Evolutionary conservation across 176 grass and related monocot species (phyloP).

Genomic region (Avena eriantha): DNA sequence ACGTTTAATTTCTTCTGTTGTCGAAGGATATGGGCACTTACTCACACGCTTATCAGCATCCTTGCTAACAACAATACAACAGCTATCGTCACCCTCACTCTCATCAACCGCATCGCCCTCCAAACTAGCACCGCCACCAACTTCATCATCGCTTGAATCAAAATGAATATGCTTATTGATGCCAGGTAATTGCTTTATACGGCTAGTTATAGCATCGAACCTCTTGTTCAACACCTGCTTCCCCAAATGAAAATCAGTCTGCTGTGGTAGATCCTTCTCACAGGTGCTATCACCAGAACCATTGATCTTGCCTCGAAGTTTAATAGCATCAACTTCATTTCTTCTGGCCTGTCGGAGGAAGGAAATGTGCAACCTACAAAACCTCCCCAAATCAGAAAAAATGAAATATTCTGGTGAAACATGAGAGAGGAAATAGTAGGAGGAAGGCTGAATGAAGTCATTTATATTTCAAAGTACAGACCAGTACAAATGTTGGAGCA

Average conservation of each 20-base stretch:
- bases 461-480: constrained; percentile 11
- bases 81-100: constrained; percentile 41
- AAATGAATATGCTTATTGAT: constrained; percentile 81
- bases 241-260: constrained; percentile 46
- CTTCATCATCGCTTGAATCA: constrained; percentile 66
- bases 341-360: constrained; percentile 67
- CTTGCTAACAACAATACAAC: constrained; percentile 45
- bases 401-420: constrained; percentile 6
- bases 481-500: background rate
- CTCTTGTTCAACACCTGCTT: constrained; percentile 67
- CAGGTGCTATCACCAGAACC: constrained; percentile 43
- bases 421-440: background rate
- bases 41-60: constrained; percentile 55
- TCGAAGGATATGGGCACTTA: constrained; percentile 90
- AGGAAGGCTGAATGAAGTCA: background rate
- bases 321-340: constrained; percentile 50
- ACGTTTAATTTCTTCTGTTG: constrained; percentile 75
- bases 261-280: constrained; percentile 52
- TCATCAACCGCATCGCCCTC: constrained; percentile 42
- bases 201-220: constrained; percentile 62
- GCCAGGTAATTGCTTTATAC: constrained; percentile 60
- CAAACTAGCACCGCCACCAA: constrained; percentile 37
- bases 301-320: constrained; percentile 43
- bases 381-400: constrained; percentile 48
- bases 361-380: constrained; percentile 75